A percentile compares a stretch with the other conserved stretches of the same genome.
Evolutionary conservation across 768 basidiomycete genomes (phyloP).

Genomic region (Lactifluus rugatus): DNA sequence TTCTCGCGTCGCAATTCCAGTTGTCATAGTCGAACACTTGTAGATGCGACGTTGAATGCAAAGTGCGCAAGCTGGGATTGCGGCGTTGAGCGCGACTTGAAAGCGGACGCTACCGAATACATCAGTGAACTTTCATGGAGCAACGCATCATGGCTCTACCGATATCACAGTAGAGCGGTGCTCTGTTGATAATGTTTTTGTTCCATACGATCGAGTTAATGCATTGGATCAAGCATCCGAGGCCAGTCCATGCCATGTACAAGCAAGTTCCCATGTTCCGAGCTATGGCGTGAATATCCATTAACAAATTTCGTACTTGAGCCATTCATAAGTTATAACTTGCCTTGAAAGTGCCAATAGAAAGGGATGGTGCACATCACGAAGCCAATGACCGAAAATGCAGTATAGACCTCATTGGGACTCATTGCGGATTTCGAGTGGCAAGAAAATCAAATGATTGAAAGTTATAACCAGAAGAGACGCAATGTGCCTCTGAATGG

Average conservation of each 20-base stretch:
- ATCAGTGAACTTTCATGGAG: not conserved
- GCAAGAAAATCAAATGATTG: not conserved
- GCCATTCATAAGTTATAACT: not conserved
- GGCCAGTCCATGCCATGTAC: slow-evolving; percentile 59
- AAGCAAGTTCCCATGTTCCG: slow-evolving; percentile 67
- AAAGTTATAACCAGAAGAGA: not conserved
- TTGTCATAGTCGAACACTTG: slow-evolving; percentile 30
- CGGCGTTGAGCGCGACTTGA: slow-evolving; percentile 28
- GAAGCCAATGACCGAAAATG: slow-evolving; percentile 37
- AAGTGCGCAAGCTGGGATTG: slow-evolving; percentile 32
- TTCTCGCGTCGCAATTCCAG: slow-evolving; percentile 25
- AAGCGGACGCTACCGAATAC: slow-evolving; percentile 30
- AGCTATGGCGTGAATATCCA: slow-evolving; percentile 25
- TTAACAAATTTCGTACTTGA: not conserved
- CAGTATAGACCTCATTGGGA: slow-evolving; percentile 23
- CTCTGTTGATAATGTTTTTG: slow-evolving; percentile 38
- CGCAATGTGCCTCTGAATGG: too few species aligned
- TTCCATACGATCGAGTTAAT: slow-evolving; percentile 68
- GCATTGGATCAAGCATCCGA: slow-evolving; percentile 47
- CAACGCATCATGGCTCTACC: slow-evolving; percentile 27
- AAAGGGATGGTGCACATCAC: slow-evolving; percentile 41
- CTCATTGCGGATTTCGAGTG: not conserved
- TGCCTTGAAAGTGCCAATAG: slow-evolving; percentile 47
- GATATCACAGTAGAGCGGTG: slow-evolving; percentile 48
- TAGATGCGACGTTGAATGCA: slow-evolving; percentile 44